phyloP scores from a whole-genome alignment of 495 filamentous ascomycete genomes.

The Bombardia bombarda region DNA sequence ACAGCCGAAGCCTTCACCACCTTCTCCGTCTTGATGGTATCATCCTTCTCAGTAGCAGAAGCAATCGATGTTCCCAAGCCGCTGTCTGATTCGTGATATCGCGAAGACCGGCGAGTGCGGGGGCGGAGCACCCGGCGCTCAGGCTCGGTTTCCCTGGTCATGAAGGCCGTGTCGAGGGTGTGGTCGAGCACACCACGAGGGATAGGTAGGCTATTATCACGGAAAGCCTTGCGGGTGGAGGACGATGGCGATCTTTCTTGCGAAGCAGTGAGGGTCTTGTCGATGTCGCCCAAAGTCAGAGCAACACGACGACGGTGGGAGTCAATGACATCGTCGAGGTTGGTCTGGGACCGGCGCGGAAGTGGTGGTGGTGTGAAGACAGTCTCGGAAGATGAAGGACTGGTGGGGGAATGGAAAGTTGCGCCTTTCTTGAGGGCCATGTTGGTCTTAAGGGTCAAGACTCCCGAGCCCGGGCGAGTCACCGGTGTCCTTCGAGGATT shows the following conservation, averaged over 20 bases:
- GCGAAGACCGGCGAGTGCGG: constrained; percentile 40
- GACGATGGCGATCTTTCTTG: constrained; percentile 20
- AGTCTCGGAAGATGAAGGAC: constrained; percentile 34
- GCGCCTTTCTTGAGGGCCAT: constrained; percentile 52
- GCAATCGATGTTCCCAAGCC: constrained; percentile 50
- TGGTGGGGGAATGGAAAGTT: constrained; percentile 52
- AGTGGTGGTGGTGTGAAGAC: constrained; percentile 43
- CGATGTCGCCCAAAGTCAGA: constrained; percentile 40
- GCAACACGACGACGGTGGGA: constrained; percentile 47
- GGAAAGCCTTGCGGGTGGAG: constrained; percentile 23
- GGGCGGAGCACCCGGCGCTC: constrained; percentile 41
- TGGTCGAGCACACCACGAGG: constrained; percentile 43
- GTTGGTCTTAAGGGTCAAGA: constrained; percentile 42
- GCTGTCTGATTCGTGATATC: constrained; percentile 54
- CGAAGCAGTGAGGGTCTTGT: constrained; percentile 33
- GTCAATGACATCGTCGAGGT: constrained; percentile 52
- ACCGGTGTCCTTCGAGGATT: constrained; percentile 44
- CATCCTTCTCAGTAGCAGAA: constrained; percentile 28
- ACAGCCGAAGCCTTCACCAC: constrained; percentile 32
- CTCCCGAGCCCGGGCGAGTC: constrained; percentile 36
- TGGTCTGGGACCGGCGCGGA: constrained; percentile 54
- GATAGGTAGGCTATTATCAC: constrained; percentile 41
- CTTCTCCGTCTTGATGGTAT: constrained; percentile 20
- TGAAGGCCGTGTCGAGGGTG: constrained; percentile 32
- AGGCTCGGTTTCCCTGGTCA: constrained; percentile 29